Evolutionary conservation across 2,329 filamentous ascomycete species (phyloP), one percentile per base, ranked within the genome.

Genomic region (Blastomyces silverae): DNA sequence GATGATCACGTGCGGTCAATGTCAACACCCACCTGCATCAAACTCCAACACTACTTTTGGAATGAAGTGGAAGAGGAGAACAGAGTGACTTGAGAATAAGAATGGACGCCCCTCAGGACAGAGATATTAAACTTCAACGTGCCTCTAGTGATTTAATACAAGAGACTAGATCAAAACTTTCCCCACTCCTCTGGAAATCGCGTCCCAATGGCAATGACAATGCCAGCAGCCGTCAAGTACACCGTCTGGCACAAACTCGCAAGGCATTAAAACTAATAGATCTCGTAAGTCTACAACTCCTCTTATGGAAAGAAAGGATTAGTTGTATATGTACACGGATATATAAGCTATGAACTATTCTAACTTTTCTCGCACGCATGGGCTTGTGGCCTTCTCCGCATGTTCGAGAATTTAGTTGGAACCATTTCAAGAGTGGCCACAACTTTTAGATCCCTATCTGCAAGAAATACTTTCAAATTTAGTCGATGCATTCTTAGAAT

Each of bases 361-460:
- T 64, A 37, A 63, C 31, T 10, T 28, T 63, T 22, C 20, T 15
- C n/a, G 2, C n/a, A n/a, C n/a, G 25, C 42, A 20, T 50, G 44
- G 31, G 64, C 58, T 37, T 52, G 44, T n/a, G 28, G 53, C 58
- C 25, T 11, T 15, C 25, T 44, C 15, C 59, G 5, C 4, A 42
- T 15, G 22, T 11, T 60, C 25, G 37, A 50, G 28, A 37, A 20
- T 20, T 67, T 65, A 81, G 80, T 85, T 99, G 61, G 92, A 97
- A 70, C 87, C 89, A 1, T 99, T 97, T 70, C 93, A 97, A 81
- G 92, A 97, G 80, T 88, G 95, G 69, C 94, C 94, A 22, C 94
- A 99, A 75, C 83, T 97, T 50, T 84, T 99, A 34, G 94, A 99
- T 77, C 86, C 91, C 11, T 85, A 93, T 75, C 82, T 99, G 53